Evolutionary conservation across 306 rosid species (phyloP), one percentile per base, ranked within the genome.

Genomic region (Canavalia ensiformis): DNA sequence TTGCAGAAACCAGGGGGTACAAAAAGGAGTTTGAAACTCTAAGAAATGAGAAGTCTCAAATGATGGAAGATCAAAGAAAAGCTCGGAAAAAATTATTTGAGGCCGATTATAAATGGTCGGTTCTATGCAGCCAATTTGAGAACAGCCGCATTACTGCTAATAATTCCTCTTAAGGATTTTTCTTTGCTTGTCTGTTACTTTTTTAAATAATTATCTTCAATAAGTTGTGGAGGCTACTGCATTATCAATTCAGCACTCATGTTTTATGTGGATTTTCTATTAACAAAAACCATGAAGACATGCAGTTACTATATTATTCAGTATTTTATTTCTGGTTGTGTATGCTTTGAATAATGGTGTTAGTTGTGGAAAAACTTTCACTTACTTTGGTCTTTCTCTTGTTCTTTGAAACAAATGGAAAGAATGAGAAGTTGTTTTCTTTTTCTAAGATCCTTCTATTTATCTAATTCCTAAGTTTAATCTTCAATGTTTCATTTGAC

Each of bases 81-180:
- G 64, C 83, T 25, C 55, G 7, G 4, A 57, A 72, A 12, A 64
- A 78, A 72, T 39, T 78, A 58, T 57, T 55, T 30, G 39, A 55
- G 8, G 66, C 47, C 8, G 47, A 72, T 13, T 47, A 78, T 72
- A 64, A 72, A 72, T 83, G 86, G 83, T 65, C 80, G 2, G 49
- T 29, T 28, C 13, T 82, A 2, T 13, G 78, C 10, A 37, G 41
- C 41, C 41, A 37, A 37, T 37, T 37, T 37, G 41, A 37, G 41
- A 2, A 37, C 41, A 37, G 69, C 37, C 5, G 2, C 51, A 29
- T 13, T 29, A 35, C 46, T 62, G 47, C 45, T 35, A 62, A 62
- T 62, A 71, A 35, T 52, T 59, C 49, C 42, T 62, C 47, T 51
- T 83, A 51, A 50, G 39, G 45, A 8, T 49, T 71, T 37, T 52